Base-by-base conservation (phyloP, 306 rosid genomes). In the Quercus dentata region DNA sequence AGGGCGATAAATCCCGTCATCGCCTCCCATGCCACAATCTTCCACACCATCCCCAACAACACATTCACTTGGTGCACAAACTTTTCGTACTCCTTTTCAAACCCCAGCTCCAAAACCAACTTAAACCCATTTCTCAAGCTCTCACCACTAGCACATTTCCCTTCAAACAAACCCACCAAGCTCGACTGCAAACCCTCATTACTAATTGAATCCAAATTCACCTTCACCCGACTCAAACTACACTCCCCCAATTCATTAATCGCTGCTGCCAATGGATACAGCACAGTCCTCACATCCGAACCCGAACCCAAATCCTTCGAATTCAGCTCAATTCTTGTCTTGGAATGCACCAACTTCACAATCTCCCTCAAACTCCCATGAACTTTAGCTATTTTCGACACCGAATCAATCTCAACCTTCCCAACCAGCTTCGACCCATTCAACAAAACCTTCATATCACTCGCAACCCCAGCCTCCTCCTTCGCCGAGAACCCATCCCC, bases 401-500 rank as follows among this genome's bases (percentile, higher is more conserved):
- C 84, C 0, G 87, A 83, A 15, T 55, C 86, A 52, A 41, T 56
- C 71, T 76, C 76, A 41, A 77, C 89, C 84, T 89, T 91, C 6
- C 99, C 99, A 11, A 91, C 92, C 79, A 89, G 55, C 82, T 91
- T 95, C 6, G 97, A 95, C 14, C 97, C 99, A 57, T 88, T 95
- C 9, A 95, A 86, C 83, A 95, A 52, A 49, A 86, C 89, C 86
- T 87, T 92, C 91, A 92, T 63, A 73, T 90, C 97, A 46, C 84
- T 84, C 20, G 94, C 90, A 13, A 92, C 97, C 23, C 90, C 93
- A 78, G 86, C 93, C 77, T 87, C 94, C 75, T 91, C 99, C 82
- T 95, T 95, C 1, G 85, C 77, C 6, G 87, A 78, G 20, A 62
- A 79, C 6, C 97, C 97, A 18, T 91, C 98, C 1, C 99, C 99